phyloP scores from a whole-genome alignment of 768 basidiomycete genomes.

The Mycena maculata region DNA sequence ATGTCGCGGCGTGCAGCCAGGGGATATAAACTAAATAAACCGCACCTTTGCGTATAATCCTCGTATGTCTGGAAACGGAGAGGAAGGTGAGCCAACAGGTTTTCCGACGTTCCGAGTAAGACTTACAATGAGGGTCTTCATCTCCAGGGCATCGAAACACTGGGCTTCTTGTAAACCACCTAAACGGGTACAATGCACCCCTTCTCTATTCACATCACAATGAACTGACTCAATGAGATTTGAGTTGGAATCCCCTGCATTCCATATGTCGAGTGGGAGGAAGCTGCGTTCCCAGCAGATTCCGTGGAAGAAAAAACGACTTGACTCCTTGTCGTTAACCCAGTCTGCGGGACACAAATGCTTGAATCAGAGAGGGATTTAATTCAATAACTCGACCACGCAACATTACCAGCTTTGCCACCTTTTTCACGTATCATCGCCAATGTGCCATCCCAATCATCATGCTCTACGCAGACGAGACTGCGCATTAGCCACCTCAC shows the following conservation, averaged over 20 bases:
- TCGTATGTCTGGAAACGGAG: no score
- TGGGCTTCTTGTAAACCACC: background rate
- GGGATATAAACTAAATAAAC: no score
- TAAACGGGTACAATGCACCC: background rate
- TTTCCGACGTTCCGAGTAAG: no score
- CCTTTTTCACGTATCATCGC: slow-evolving; percentile 28
- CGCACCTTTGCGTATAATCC: no score
- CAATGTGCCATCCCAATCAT: slow-evolving; percentile 36
- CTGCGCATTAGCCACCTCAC: slow-evolving; percentile 35
- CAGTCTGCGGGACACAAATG: background rate
- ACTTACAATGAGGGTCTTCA: background rate
- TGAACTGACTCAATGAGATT: slow-evolving; percentile 11
- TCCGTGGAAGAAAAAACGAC: background rate
- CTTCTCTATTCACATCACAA: background rate
- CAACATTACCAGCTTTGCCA: slow-evolving; percentile 35
- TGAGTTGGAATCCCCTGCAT: background rate
- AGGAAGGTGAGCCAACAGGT: no score
- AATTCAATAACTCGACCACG: background rate
- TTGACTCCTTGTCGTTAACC: background rate
- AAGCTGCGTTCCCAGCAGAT: slow-evolving; percentile 1
- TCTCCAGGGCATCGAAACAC: background rate
- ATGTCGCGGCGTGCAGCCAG: no score
- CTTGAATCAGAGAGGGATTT: background rate
- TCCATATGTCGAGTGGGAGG: background rate
- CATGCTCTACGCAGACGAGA: slow-evolving; percentile 36